Evolutionary conservation across 2,329 filamentous ascomycete genomes (phyloP).

Genomic region (Chrysosporium queenslandicum): DNA sequence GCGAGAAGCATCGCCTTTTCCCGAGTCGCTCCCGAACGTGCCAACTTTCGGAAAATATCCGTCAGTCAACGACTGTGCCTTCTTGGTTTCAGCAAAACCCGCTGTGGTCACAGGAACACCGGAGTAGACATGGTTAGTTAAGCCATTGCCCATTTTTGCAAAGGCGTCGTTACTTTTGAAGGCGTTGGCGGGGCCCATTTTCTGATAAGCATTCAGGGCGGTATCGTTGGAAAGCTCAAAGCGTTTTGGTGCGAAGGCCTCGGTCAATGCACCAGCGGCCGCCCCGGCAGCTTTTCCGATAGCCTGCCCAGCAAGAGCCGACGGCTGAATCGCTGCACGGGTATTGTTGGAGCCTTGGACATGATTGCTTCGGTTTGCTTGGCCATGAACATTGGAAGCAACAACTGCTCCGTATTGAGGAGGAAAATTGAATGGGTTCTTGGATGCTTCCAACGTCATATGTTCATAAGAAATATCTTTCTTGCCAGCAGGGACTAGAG

Average conservation of each 20-base stretch:
- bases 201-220: background rate
- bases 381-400: background rate
- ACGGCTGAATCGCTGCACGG: background rate
- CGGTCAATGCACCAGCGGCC: background rate
- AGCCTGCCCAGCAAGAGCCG: background rate
- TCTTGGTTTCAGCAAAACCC: background rate
- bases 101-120: background rate
- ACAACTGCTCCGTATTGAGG: background rate
- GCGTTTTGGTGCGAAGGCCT: background rate
- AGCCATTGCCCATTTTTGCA: background rate
- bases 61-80: background rate
- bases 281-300: background rate
- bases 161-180: conserved; percentile 1
- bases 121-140: background rate
- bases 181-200: background rate
- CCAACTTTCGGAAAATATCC: background rate
- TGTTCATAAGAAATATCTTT: background rate
- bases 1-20: background rate
- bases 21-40: background rate
- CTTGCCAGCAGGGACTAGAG: background rate
- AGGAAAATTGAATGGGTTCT: background rate
- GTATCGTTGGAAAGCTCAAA: background rate
- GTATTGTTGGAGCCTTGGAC: background rate
- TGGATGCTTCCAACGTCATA: background rate
- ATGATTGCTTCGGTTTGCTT: background rate